Conservation (phyloP, 768 basidiomycete species). For the Kwoniella europaea region DNA sequence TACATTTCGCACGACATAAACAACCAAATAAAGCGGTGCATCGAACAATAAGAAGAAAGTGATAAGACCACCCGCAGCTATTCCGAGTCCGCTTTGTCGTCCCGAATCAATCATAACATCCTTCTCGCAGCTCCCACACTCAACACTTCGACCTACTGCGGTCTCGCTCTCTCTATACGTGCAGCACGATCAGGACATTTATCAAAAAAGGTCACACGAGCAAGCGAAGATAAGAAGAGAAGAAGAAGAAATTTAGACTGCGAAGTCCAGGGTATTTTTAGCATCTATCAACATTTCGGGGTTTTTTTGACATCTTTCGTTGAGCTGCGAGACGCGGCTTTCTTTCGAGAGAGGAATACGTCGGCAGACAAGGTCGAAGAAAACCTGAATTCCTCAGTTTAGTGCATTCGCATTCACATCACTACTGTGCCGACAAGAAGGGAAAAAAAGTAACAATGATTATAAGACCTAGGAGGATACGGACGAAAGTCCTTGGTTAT, state of each 20-base stretch:
- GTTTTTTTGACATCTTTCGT: not conserved
- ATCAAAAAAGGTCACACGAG: not conserved
- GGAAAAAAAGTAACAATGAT: not conserved
- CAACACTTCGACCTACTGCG: too few relatives aligned
- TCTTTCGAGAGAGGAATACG: not conserved
- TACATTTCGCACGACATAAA: too few relatives aligned
- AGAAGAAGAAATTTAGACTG: constrained; percentile 5
- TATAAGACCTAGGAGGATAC: constrained; percentile 8
- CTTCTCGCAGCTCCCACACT: too few relatives aligned
- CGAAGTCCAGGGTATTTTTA: constrained; percentile 1
- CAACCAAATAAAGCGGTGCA: not conserved
- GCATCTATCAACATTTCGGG: not conserved
- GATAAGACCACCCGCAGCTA: not conserved
- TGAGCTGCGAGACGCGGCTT: not conserved
- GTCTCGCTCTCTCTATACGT: too few relatives aligned
- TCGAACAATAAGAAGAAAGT: not conserved
- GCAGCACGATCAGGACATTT: too few relatives aligned
- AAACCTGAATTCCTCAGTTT: constrained; percentile 6
- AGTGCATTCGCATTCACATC: not conserved
- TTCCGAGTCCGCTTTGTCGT: not conserved
- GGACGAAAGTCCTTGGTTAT: constrained; percentile 13
- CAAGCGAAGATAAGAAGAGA: constrained; percentile 5
- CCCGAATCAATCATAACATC: not conserved
- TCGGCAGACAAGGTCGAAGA: not conserved
- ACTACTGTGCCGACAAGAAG: not conserved